Evolutionary conservation across 805 yeast genomes (phyloP), one percentile per base, ranked within the genome.

Genomic region (Kluyveromyces nonfermentans): DNA sequence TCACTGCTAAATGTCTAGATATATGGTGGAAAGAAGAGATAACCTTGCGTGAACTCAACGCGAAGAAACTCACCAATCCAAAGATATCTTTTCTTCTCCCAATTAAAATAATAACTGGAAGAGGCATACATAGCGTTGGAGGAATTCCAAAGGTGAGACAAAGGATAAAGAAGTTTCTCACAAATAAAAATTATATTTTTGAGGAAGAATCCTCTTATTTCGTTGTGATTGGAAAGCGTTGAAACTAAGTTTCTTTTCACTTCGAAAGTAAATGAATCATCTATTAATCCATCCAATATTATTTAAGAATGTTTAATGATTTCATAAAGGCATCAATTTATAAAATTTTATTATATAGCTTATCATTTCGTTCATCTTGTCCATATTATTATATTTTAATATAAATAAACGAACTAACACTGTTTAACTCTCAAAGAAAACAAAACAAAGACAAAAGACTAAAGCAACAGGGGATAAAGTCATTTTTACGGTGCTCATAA

Each of bases 1-100:
- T 72, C 1, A 61, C 72, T 1, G 44, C 55, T 5, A 40, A 33
- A 9, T 72, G 71, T 0, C 54, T 80, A 2, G 35, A 53, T 0
- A 60, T 56, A 4, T 84, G 93, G 93, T 84, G 90, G 90, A 47
- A 55, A 1, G 67, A 65, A 19, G 90, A 84, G 56, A 33, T 70
- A 16, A 50, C 52, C 1, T 56, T 60, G 18, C 55, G 89, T 42
- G 71, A 65, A 43, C 50, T 62, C 2, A 43, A 55, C 18, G 77
- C 77, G 0, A 66, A 60, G 5, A 54, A 59, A 5, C 48, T 56
- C 2, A 60, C 56, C 42, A 67, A 71, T 1, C 46, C 63, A 0
- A 60, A 57, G 22, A 79, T 71, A 0, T 44, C 52, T 9, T 65
- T 67, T 55, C 68, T 74, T 1, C 65, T 60, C 1, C 73, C 75